Conservation (phyloP, 2,329 filamentous ascomycete genomes). For the Penicillium rolfsii region DNA sequence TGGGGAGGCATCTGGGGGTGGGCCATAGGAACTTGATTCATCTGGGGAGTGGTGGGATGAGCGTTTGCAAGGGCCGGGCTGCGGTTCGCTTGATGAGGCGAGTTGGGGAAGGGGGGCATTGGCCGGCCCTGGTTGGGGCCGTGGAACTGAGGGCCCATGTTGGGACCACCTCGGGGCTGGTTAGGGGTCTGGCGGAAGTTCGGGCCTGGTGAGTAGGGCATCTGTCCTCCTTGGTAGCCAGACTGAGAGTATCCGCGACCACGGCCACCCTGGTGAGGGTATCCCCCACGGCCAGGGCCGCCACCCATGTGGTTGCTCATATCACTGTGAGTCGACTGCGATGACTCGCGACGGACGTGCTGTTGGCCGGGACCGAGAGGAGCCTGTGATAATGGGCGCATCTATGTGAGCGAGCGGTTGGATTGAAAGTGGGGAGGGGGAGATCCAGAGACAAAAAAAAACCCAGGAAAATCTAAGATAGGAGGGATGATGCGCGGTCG, state of each 20-base stretch:
- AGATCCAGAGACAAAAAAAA: conserved; percentile 18
- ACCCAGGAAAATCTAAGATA: conserved; percentile 15
- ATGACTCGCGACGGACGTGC: conserved; percentile 84
- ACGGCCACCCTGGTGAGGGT: conserved; percentile 57
- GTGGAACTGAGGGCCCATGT: conserved; percentile 58
- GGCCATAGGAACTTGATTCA: conserved; percentile 70
- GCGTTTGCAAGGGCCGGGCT: conserved; percentile 69
- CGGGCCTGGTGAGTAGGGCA: conserved; percentile 59
- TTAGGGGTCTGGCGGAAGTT: conserved; percentile 56
- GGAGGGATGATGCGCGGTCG: conserved; percentile 26
- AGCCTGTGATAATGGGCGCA: conserved; percentile 68
- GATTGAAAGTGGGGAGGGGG: not conserved
- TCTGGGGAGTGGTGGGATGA: conserved; percentile 70
- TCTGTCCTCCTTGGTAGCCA: conserved; percentile 55
- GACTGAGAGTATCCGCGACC: conserved; percentile 61
- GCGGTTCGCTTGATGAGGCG: conserved; percentile 65
- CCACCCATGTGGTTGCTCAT: conserved; percentile 61
- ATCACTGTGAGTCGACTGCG: conserved; percentile 78
- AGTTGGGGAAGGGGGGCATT: conserved; percentile 60
- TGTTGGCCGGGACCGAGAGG: conserved; percentile 65
- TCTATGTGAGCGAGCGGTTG: conserved; percentile 56
- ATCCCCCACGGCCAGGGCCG: conserved; percentile 59
- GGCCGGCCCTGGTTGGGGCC: conserved; percentile 48
- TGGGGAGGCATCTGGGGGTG: conserved; percentile 65
- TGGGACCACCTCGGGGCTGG: conserved; percentile 54